Evolutionary conservation across 192 early-diverging fungal genomes (phyloP), one percentile per base, ranked within the genome.

Genomic region (Dissophora ornata): DNA sequence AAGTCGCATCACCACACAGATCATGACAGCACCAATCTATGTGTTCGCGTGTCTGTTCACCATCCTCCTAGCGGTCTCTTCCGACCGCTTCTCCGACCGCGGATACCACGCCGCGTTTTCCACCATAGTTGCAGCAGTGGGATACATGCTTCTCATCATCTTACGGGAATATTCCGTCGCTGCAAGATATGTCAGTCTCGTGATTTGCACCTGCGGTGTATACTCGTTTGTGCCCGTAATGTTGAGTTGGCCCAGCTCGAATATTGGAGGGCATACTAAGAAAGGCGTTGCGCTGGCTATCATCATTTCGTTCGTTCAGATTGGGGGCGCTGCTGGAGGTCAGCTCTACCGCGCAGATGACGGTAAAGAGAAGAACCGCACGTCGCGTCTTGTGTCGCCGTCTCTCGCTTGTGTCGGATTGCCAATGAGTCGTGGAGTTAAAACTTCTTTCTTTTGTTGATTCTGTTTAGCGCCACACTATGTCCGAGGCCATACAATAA

Each of bases 251-350:
- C 67, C 82, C 12, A 87, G 88, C 42, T 78, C 88, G 51, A 81
- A 89, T 24, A 85, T 90, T 32, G 88, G 89, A 19, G 91, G 91
- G 4, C 85, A 91, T 47, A 91, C 86, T 3, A 94, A 94, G 64
- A 78, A 86, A 19, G 90, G 82, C 1, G 78, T 89, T 42, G 88
- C 88, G 9, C 75, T 82, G 3, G 91, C 87, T 21, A 64, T 88
- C 55, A 81, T 90, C 32, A 87, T 90, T 56, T 83, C 83, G 4
- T 82, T 88, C 60, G 88, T 85, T n/a, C 90, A 94, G 61, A 69
- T 88, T 56, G 89, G 90, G 60, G 91, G 90, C 21, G 75, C 84
- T 16, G 82, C 92, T 26, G 87, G 84, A 41, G 89, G 89, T 0
- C 89, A 92, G 34, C 83, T 94, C 3, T 94, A 91, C 67, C 85